Conservation (phyloP, 2,329 filamentous ascomycete species). For the Coniochaeta pulveracea region DNA sequence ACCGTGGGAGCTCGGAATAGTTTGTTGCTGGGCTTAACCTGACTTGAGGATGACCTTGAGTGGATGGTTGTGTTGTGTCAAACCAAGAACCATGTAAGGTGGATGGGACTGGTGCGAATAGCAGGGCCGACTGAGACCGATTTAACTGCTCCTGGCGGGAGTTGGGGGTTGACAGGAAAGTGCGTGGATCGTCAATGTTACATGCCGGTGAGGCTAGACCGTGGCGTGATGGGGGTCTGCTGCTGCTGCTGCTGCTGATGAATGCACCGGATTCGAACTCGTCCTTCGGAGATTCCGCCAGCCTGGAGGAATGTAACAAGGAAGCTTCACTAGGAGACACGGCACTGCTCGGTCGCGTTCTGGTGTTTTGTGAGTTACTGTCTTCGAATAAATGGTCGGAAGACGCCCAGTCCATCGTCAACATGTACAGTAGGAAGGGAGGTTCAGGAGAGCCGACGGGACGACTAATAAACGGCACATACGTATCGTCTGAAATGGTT, state of each 20-base stretch:
- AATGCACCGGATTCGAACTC: slow-evolving; percentile 12
- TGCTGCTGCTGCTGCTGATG: slow-evolving; percentile 12
- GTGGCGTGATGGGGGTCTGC: slow-evolving; percentile 11
- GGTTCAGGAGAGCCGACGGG: slow-evolving; percentile 5
- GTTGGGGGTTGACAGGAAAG: no score
- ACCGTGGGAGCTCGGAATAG: slow-evolving; percentile 12
- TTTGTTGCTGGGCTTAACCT: slow-evolving; percentile 18
- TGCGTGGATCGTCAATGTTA: slow-evolving; percentile 11
- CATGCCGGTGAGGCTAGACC: slow-evolving; percentile 12
- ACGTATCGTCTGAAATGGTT: slow-evolving; percentile 8
- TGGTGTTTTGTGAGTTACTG: slow-evolving; percentile 15
- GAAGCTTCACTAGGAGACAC: slow-evolving; percentile 13
- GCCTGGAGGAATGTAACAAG: slow-evolving; percentile 12
- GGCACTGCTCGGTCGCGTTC: slow-evolving; percentile 12
- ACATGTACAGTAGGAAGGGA: no score
- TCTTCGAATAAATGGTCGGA: slow-evolving; percentile 9
- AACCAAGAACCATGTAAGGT: no score
- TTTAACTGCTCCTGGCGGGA: no score
- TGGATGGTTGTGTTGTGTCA: slow-evolving; percentile 13
- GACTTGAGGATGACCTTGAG: no score
- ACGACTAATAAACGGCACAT: slow-evolving; percentile 12
- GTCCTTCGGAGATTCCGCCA: slow-evolving; percentile 9
- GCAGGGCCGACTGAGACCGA: no score
- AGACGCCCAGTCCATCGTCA: slow-evolving; percentile 12
- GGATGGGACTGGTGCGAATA: slow-evolving; percentile 16